Evolutionary conservation across 176 grass and related monocot genomes (phyloP), one percentile per base, ranked within the genome.

Genomic region (Bromus sterilis): DNA sequence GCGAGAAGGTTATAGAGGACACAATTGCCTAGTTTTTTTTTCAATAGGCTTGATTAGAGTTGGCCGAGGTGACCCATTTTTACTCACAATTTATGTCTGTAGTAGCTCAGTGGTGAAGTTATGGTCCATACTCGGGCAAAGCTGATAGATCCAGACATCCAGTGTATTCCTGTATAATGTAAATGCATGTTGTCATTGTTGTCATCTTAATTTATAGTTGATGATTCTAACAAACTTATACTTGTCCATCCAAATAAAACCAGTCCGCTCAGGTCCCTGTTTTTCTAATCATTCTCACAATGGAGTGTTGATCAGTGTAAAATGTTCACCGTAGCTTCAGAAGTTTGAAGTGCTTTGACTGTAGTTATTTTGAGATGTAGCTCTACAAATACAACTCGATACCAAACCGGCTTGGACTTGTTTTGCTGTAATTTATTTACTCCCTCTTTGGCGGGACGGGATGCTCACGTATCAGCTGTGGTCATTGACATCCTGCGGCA

Each of bases 151-250:
- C 59, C 69, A 25, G 2, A 53, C 49, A 53, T 53, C 49, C 18
- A 0, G n/a, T 80, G 77, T 60, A 53, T 21, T 53, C 49, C 2
- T 53, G 49, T 53, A 59, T 61, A 49, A 71, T 85, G 82, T 80
- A 76, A 73, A 76, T 76, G 30, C 24, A 46, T 65, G 73, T 83
- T 67, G 66, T 77, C 59, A 71, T 85, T 65, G 73, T 83, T 67
- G 66, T 77, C 59, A 71, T 85, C 20, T 34, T 89, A 71, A 89
- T 77, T 65, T 85, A 65, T 72, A 24, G 78, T 16, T 42, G 41
- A 73, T 48, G 7, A 48, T 72, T 72, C 69, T 72, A 31, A 72
- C 68, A 44, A 70, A 2, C 66, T n/a, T 75, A 66, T 39, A 58
- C 16, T 40, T 70, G 31, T 42, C 18, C 25, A 59, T 43, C 36